Evolutionary conservation across 2,329 filamentous ascomycete species (phyloP).

Genomic region (Ceratocystis ficicola): DNA sequence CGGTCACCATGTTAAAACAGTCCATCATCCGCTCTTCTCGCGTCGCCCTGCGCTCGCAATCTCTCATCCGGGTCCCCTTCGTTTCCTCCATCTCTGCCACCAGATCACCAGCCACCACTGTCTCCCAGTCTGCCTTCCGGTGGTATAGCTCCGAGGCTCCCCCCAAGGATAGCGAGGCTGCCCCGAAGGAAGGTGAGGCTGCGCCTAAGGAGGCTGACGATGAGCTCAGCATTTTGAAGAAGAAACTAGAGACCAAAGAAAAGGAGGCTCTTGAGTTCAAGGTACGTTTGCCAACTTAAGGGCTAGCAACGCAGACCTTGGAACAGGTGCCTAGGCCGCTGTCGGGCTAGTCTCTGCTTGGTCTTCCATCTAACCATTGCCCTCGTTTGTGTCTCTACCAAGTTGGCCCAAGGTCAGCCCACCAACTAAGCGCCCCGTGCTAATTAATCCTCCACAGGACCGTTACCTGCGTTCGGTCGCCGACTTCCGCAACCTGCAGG

Average conservation of each 20-base stretch:
- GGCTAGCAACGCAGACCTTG: neutral
- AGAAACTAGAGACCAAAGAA: constrained; percentile 41
- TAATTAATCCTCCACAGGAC: constrained; percentile 46
- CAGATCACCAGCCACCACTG: neutral
- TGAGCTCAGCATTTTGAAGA: constrained; percentile 37
- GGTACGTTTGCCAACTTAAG: constrained; percentile 39
- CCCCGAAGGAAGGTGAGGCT: constrained; percentile 25
- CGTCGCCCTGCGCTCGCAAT: constrained; percentile 16
- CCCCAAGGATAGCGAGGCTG: constrained; percentile 26
- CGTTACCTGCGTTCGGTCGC: constrained; percentile 88
- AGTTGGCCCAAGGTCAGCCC: neutral
- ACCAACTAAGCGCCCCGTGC: neutral
- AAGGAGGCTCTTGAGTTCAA: constrained; percentile 61
- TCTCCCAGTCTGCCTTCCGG: constrained; percentile 12
- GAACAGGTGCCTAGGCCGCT: neutral
- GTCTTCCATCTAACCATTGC: neutral
- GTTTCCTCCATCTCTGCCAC: neutral
- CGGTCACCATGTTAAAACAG: constrained; percentile 17
- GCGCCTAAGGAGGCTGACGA: constrained; percentile 29
- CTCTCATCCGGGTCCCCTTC: constrained; percentile 16
- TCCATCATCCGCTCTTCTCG: constrained; percentile 18
- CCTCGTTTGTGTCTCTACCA: neutral
- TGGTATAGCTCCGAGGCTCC: constrained; percentile 23
- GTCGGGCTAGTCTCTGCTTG: neutral
- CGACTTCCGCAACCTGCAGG: constrained; percentile 96